Percentiles rank a stretch among this genome's conserved stretches.
These are phyloP conservation scores for Saururus chinensis DNA, from an alignment of 164 flowering plant species.

Conservation along the genomic window DNA sequence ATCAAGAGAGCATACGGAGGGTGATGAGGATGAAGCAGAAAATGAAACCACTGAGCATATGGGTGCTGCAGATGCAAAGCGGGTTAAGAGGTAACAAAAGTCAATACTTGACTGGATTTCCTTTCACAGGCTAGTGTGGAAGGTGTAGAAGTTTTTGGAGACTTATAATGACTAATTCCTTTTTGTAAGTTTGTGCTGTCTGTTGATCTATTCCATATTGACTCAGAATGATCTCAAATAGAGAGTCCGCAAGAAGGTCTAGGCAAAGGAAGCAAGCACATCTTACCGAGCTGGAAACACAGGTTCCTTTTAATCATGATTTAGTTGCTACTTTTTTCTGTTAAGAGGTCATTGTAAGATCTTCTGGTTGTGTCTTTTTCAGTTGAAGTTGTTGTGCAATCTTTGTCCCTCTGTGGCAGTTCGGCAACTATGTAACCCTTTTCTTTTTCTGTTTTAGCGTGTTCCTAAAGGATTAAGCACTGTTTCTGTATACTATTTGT, in stretches of 20 bases:
- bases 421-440: no score
- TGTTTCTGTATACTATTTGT: no score
- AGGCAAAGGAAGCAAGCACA: slow-evolving; percentile 97
- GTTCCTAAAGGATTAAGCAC: no score
- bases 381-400: no score
- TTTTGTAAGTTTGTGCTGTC: background rate
- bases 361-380: no score
- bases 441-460: no score
- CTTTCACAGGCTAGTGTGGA: background rate
- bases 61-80: slow-evolving; percentile 77
- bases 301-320: slow-evolving; percentile 28
- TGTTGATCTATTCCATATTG: background rate
- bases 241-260: slow-evolving; percentile 95
- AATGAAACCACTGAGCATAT: slow-evolving; percentile 39
- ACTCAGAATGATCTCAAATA: slow-evolving; percentile 92
- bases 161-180: background rate
- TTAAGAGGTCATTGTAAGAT: no score
- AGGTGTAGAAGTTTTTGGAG: background rate
- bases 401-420: no score
- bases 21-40: slow-evolving; percentile 72
- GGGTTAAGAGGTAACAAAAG: slow-evolving; percentile 68
- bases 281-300: slow-evolving; percentile 83
- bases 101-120: background rate
- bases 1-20: slow-evolving; percentile 81
- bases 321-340: background rate